These are phyloP conservation scores for Pneumocystis canis DNA, from an alignment of 1,139 yeast genomes.

Conservation along the genomic window DNA sequence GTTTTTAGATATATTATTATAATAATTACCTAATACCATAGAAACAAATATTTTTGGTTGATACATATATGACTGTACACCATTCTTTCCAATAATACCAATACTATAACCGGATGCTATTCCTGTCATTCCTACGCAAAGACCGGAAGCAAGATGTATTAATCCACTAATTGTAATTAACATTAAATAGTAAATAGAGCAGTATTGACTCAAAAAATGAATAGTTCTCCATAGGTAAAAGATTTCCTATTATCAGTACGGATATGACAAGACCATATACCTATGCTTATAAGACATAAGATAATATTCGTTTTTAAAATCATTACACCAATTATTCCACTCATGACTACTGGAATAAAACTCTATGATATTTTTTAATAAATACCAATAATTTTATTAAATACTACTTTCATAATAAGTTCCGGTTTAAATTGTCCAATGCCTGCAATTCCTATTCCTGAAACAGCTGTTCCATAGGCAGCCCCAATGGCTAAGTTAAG, in stretches of 20 bases:
- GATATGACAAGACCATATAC: slow-evolving; percentile 93
- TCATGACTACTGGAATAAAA: slow-evolving; percentile 93
- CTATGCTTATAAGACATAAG: slow-evolving; percentile 2
- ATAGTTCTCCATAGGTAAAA: slow-evolving; percentile 70
- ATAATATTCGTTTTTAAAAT: background rate
- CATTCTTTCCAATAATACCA: slow-evolving; percentile 98
- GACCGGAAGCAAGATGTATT: slow-evolving; percentile 96
- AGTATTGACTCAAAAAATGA: slow-evolving; percentile 48
- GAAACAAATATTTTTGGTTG: slow-evolving; percentile 97
- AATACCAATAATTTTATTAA: slow-evolving; percentile 16
- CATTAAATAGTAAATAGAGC: background rate
- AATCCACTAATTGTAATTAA: slow-evolving; percentile 44
- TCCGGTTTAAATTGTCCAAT: slow-evolving; percentile 26
- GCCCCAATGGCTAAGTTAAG: slow-evolving; percentile 51
- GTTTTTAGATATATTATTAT: background rate
- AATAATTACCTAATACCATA: slow-evolving; percentile 38
- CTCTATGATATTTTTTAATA: slow-evolving; percentile 9
- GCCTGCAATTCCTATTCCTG: slow-evolving; percentile 97
- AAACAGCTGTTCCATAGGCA: slow-evolving; percentile 97
- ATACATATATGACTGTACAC: slow-evolving; percentile 92
- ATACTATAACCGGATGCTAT: slow-evolving; percentile 97
- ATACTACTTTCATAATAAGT: slow-evolving; percentile 22
- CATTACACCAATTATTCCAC: slow-evolving; percentile 85
- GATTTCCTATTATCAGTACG: slow-evolving; percentile 68
- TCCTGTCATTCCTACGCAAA: slow-evolving; percentile 93